Evolutionary conservation across 257 asterid genomes (phyloP).

Genomic region (Solanum bulbocastanum): DNA sequence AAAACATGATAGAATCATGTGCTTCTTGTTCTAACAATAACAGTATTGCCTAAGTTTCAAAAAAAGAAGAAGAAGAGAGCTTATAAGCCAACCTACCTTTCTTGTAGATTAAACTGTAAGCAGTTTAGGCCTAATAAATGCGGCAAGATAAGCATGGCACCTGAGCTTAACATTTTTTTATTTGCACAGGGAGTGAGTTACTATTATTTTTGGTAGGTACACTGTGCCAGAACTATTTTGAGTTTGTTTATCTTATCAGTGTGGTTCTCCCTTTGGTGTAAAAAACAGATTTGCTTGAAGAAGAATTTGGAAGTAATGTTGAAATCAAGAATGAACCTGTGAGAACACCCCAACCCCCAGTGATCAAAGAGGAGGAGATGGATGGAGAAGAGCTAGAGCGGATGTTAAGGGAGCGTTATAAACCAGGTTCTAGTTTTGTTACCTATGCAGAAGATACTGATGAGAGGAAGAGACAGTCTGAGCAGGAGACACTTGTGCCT

Average conservation of each 20-base stretch:
- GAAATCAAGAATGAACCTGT: slow-evolving; percentile 27
- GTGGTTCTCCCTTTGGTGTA: background rate
- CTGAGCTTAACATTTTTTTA: background rate
- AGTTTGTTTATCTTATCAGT: background rate
- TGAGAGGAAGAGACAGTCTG: slow-evolving; percentile 36
- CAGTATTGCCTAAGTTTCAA: background rate
- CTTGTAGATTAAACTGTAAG: background rate
- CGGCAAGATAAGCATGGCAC: background rate
- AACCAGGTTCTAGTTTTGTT: slow-evolving; percentile 60
- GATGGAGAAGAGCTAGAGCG: slow-evolving; percentile 74
- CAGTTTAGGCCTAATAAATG: background rate
- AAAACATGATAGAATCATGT: background rate
- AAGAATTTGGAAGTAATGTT: slow-evolving; percentile 22
- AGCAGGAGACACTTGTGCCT: slow-evolving; percentile 21
- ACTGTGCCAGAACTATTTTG: background rate
- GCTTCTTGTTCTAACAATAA: background rate
- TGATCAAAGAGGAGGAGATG: slow-evolving; percentile 65
- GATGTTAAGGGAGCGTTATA: slow-evolving; percentile 56
- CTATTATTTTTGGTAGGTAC: background rate
- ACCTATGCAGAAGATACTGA: slow-evolving; percentile 49
- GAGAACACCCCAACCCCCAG: slow-evolving; percentile 23
- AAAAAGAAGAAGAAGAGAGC: background rate
- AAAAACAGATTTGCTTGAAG: slow-evolving; percentile 40
- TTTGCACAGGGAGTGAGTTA: background rate
- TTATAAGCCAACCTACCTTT: background rate